Conservation (phyloP, 352 stramenopile genomes). For the Phytophthora brassicae region DNA sequence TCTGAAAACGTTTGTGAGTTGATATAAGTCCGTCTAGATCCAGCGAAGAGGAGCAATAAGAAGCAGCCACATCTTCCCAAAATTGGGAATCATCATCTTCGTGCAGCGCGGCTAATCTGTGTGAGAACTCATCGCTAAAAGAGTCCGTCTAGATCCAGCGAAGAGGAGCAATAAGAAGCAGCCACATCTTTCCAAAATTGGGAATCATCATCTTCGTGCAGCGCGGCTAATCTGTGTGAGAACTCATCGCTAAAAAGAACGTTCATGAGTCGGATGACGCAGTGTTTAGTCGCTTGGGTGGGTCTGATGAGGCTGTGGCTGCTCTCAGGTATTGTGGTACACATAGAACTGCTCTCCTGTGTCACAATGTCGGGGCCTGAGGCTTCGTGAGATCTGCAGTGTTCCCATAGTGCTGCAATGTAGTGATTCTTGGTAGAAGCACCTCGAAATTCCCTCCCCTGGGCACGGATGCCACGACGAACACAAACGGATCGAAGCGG, state of each 20-base stretch:
- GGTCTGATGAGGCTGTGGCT: neutral
- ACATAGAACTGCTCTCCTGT: too few relatives aligned
- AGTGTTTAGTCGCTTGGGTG: neutral
- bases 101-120: neutral
- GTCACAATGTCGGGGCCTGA: too few relatives aligned
- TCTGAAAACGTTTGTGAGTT: neutral
- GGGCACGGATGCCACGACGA: neutral
- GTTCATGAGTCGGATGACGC: neutral
- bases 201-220: neutral
- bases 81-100: neutral
- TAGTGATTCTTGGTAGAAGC: constrained; percentile 1
- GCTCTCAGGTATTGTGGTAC: too few relatives aligned
- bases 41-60: neutral
- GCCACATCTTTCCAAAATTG: neutral
- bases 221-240: neutral
- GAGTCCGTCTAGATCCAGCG: neutral
- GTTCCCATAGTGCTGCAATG: constrained; percentile 1
- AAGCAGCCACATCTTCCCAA: neutral
- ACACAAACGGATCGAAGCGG: constrained; percentile 1
- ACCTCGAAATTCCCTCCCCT: constrained; percentile 1
- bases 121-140: too few relatives aligned
- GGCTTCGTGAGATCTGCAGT: neutral
- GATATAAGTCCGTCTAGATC: neutral
- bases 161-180: neutral
- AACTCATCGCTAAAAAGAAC: neutral